phyloP scores from a whole-genome alignment of 1,284 basidiomycete species.

The Papiliotrema flavescens region DNA sequence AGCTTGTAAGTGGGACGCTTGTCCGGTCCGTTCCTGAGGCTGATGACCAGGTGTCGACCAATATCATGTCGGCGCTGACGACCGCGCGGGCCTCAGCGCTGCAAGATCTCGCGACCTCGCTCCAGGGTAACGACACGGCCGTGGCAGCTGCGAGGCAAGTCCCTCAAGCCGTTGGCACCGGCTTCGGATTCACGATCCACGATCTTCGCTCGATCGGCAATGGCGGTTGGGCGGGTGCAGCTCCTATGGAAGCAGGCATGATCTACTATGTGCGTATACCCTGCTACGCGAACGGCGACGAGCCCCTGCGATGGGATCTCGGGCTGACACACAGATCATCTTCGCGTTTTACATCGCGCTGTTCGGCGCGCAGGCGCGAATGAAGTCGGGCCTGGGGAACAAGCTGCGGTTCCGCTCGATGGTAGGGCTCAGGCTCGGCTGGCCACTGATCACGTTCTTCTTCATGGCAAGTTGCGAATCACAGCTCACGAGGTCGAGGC shows the following conservation, averaged over 20 bases:
- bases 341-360: slow-evolving; percentile 38
- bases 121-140: slow-evolving; percentile 10
- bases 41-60: background rate
- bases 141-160: slow-evolving; percentile 16
- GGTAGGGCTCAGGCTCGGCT: slow-evolving; percentile 23
- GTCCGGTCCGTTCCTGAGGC: background rate
- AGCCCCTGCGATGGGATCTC: background rate
- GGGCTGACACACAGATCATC: slow-evolving; percentile 22
- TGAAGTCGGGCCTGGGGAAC: slow-evolving; percentile 25
- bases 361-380: slow-evolving; percentile 21
- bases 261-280: slow-evolving; percentile 36
- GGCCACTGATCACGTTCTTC: slow-evolving; percentile 35
- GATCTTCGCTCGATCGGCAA: slow-evolving; percentile 35
- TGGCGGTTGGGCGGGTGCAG: slow-evolving; percentile 30
- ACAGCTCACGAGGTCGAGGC: background rate
- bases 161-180: slow-evolving; percentile 36
- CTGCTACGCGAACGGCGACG: background rate
- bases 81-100: slow-evolving; percentile 18
- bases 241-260: slow-evolving; percentile 41
- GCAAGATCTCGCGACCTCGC: slow-evolving; percentile 12
- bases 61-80: slow-evolving; percentile 4
- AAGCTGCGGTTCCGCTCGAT: slow-evolving; percentile 26
- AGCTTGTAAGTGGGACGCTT: slow-evolving; percentile 23
- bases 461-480: slow-evolving; percentile 26
- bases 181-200: slow-evolving; percentile 32